Conservation (phyloP, 2,329 filamentous ascomycete genomes). For the Fonsecaea monophora region DNA sequence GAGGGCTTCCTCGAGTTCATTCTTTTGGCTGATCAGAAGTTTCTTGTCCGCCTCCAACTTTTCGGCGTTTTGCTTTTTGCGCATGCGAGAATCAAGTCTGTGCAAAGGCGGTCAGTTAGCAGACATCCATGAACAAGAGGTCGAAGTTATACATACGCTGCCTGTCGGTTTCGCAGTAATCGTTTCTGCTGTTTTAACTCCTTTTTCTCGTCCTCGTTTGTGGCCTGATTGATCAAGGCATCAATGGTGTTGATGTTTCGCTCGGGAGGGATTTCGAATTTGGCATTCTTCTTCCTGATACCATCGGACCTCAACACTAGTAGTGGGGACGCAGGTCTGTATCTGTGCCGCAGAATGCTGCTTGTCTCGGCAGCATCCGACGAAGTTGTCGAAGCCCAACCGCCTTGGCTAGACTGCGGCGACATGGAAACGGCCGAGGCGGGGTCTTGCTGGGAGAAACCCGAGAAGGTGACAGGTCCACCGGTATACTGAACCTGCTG, state of each 20-base stretch:
- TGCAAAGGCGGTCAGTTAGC: conserved; percentile 37
- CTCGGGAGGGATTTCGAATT: conserved; percentile 95
- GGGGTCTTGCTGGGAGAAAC: conserved; percentile 56
- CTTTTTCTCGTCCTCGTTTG: conserved; percentile 90
- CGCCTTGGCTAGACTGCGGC: conserved; percentile 66
- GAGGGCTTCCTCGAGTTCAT: conserved; percentile 78
- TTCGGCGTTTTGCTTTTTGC: conserved; percentile 98
- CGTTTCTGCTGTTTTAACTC: conserved; percentile 99
- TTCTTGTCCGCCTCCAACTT: conserved; percentile 97
- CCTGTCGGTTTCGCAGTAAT: conserved; percentile 90
- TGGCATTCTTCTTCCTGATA: conserved; percentile 98
- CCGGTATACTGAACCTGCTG: conserved; percentile 48
- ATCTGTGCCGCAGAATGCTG: conserved; percentile 45
- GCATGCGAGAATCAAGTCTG: conserved; percentile 92
- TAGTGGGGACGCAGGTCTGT: conserved; percentile 70
- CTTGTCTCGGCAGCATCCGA: conserved; percentile 54
- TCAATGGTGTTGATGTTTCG: conserved; percentile 95
- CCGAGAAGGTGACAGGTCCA: conserved; percentile 50
- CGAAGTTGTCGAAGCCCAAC: conserved; percentile 54
- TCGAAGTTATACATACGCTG: conserved; percentile 73
- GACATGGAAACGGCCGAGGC: conserved; percentile 64
- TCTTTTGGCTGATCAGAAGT: conserved; percentile 77
- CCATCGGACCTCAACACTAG: conserved; percentile 74
- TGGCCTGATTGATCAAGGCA: conserved; percentile 81
- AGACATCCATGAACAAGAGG: conserved; percentile 34